phyloP scores from a whole-genome alignment of 768 basidiomycete genomes.

The Mycena belliarum region DNA sequence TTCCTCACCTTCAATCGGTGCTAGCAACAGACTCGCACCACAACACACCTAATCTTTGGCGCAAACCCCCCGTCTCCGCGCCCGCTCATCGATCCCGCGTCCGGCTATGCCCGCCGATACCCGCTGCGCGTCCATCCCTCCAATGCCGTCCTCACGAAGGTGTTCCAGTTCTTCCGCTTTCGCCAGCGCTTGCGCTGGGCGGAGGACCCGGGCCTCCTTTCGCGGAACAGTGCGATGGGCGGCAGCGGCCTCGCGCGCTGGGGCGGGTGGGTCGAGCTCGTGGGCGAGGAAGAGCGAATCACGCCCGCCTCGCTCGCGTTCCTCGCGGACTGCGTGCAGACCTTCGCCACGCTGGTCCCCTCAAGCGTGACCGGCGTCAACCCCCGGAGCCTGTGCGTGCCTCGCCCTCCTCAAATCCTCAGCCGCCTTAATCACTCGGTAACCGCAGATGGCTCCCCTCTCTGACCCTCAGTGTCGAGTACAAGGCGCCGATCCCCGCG shows the following conservation, averaged over 20 bases:
- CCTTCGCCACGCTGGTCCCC: slow-evolving; percentile 48
- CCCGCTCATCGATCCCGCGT: slow-evolving; percentile 44
- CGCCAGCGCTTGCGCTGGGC: slow-evolving; percentile 35
- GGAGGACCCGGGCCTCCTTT: slow-evolving; percentile 39
- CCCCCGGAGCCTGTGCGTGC: slow-evolving; percentile 20
- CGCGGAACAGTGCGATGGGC: slow-evolving; percentile 42
- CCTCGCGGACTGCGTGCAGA: slow-evolving; percentile 54
- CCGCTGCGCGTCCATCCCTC: slow-evolving; percentile 59
- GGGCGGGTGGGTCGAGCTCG: slow-evolving; percentile 59
- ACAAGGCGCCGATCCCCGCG: slow-evolving; percentile 42
- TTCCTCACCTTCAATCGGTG: not conserved
- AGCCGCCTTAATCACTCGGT: not conserved
- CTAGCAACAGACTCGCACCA: slow-evolving; percentile 47
- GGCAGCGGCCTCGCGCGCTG: slow-evolving; percentile 58
- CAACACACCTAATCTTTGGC: slow-evolving; percentile 59
- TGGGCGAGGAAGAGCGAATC: slow-evolving; percentile 42
- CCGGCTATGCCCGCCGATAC: slow-evolving; percentile 52
- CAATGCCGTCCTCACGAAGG: slow-evolving; percentile 25
- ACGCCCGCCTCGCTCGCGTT: slow-evolving; percentile 54
- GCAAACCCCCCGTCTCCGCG: slow-evolving; percentile 35
- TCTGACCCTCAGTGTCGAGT: slow-evolving; percentile 59
- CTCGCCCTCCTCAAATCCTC: not conserved
- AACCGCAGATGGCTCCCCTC: slow-evolving; percentile 59
- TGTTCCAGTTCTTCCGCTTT: slow-evolving; percentile 35
- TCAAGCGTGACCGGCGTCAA: slow-evolving; percentile 36